A percentile compares a stretch with the other conserved stretches of the same genome.
phyloP scores from a whole-genome alignment of 106 monocot genomes.

The Vanilla planifolia region DNA sequence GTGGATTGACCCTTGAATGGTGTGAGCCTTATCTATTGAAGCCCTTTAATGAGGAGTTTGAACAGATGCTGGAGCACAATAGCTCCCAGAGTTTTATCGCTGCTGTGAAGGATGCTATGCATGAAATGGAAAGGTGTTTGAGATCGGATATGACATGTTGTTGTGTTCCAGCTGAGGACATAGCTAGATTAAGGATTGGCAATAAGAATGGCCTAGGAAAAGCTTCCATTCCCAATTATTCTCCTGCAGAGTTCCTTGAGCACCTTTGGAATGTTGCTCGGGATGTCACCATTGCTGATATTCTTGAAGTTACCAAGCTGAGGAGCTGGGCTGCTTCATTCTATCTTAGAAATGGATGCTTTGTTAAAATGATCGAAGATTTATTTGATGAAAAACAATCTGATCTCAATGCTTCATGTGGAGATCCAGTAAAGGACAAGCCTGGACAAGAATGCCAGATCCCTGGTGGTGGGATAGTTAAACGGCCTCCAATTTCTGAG shows the following conservation, averaged over 20 bases:
- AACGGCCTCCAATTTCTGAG: neutral
- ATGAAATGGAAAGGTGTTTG: conserved; percentile 17
- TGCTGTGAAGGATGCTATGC: conserved; percentile 3
- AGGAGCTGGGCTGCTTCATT: conserved; percentile 31
- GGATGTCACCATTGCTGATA: conserved; percentile 6
- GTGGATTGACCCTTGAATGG: conserved; percentile 17
- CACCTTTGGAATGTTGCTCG: neutral
- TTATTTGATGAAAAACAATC: neutral
- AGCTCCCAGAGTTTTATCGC: neutral
- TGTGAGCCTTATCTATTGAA: conserved; percentile 7
- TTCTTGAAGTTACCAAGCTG: conserved; percentile 27
- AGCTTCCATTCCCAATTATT: neutral
- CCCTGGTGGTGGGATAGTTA: neutral
- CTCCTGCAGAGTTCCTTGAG: neutral
- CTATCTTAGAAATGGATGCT: conserved; percentile 11
- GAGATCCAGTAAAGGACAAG: neutral
- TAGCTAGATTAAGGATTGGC: neutral
- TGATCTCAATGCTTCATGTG: neutral
- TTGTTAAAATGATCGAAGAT: conserved; percentile 6
- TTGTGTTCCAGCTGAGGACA: conserved; percentile 21
- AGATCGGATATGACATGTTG: conserved; percentile 32
- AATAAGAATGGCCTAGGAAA: neutral
- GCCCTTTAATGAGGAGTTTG: conserved; percentile 9
- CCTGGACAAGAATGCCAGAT: neutral
- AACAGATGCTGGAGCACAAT: neutral